Conservation (phyloP, 352 stramenopile species). For the Phytopythium montanum region DNA sequence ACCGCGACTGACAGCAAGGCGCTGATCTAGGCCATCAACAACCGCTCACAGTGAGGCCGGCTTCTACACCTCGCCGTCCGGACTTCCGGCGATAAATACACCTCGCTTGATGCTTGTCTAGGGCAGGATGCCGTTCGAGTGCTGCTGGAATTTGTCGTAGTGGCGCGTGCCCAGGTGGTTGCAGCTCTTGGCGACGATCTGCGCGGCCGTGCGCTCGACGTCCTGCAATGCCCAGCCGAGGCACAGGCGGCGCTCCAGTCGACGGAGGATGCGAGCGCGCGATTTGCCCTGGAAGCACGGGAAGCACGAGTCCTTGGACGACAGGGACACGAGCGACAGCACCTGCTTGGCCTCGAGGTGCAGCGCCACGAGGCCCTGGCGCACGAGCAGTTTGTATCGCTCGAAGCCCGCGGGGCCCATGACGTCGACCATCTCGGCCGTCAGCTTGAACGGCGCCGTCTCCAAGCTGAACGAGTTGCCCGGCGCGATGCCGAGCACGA, state of each 20-base stretch:
- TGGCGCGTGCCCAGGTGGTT: constrained; percentile 73
- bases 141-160: constrained; percentile 88
- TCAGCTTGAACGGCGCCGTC: constrained; percentile 98
- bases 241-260: constrained; percentile 54
- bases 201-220: constrained; percentile 45
- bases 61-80: neutral
- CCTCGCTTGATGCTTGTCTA: neutral
- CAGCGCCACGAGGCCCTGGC: constrained; percentile 92
- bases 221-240: constrained; percentile 46
- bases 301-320: constrained; percentile 90
- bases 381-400: constrained; percentile 91
- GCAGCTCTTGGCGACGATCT: constrained; percentile 74
- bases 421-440: constrained; percentile 95
- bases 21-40: neutral
- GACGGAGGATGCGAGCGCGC: constrained; percentile 36
- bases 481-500: constrained; percentile 96
- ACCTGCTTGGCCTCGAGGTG: constrained; percentile 92
- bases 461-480: constrained; percentile 96
- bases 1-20: neutral
- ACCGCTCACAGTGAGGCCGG: no score
- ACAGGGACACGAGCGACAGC: constrained; percentile 88
- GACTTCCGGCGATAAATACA: constrained; percentile 11
- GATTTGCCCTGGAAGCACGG: constrained; percentile 86
- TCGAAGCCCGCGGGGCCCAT: constrained; percentile 88
- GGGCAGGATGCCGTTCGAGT: constrained; percentile 78